Conservation (phyloP, 2,329 filamentous ascomycete species). For the Aspergillus neoniger region DNA sequence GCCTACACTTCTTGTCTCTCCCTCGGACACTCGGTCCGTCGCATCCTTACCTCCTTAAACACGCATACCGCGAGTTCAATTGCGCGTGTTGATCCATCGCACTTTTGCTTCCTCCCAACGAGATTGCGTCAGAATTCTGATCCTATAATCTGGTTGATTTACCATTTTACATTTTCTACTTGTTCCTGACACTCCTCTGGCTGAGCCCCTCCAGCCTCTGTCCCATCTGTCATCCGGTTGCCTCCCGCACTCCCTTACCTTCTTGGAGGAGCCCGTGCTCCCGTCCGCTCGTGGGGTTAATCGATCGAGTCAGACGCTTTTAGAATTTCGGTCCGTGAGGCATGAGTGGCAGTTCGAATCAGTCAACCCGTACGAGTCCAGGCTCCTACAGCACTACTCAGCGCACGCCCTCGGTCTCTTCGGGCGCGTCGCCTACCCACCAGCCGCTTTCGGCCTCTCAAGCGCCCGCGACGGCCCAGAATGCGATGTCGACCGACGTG, state of each 20-base stretch:
- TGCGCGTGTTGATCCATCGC: conserved; percentile 15
- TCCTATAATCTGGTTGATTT: neutral
- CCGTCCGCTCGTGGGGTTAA: conserved; percentile 15
- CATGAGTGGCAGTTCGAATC: conserved; percentile 46
- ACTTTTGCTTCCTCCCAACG: neutral
- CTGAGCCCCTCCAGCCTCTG: conserved; percentile 1
- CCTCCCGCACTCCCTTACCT: conserved; percentile 20
- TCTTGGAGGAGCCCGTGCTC: conserved; percentile 18
- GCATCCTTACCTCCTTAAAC: conserved; percentile 20
- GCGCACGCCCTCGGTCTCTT: conserved; percentile 43
- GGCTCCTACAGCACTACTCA: conserved; percentile 43
- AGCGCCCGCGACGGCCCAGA: conserved; percentile 41
- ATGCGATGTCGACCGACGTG: conserved; percentile 48
- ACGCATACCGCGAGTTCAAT: conserved; percentile 9
- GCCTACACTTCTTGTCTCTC: conserved; percentile 17
- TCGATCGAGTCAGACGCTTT: conserved; percentile 14
- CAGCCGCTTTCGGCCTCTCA: conserved; percentile 37
- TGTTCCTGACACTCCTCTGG: neutral
- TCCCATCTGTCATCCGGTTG: conserved; percentile 17
- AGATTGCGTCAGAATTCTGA: neutral
- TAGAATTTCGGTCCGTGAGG: conserved; percentile 29
- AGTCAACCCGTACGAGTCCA: conserved; percentile 46
- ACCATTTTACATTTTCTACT: neutral
- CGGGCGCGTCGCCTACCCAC: conserved; percentile 41
- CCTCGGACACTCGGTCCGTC: conserved; percentile 23